A percentile compares a stretch with the other conserved stretches of the same genome.
phyloP scores from a whole-genome alignment of 192 early-diverging fungal genomes.

The Coemansia guatemalensis region DNA sequence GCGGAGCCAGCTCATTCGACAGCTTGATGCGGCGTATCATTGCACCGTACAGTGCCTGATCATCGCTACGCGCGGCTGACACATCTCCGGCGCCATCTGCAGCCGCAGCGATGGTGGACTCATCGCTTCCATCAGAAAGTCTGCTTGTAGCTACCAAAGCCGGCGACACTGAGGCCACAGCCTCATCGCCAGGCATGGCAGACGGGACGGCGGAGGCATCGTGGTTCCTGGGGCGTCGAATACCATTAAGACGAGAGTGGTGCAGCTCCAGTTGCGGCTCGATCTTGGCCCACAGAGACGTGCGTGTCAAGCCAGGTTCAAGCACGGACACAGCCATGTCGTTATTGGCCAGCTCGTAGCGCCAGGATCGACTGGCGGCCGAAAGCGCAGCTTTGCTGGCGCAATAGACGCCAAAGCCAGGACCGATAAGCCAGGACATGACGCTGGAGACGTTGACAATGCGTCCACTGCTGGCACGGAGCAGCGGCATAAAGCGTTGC shows the following conservation, averaged over 20 bases:
- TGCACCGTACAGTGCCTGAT: constrained; percentile 36
- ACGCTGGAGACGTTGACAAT: constrained; percentile 56
- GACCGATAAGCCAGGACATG: constrained; percentile 54
- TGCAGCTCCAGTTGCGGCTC: constrained; percentile 52
- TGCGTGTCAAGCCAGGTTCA: constrained; percentile 50
- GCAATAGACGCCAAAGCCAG: constrained; percentile 56
- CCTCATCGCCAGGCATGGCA: constrained; percentile 48
- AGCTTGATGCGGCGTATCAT: constrained; percentile 51
- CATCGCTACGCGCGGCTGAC: neutral
- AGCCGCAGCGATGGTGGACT: constrained; percentile 6
- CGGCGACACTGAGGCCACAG: constrained; percentile 38
- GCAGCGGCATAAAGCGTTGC: constrained; percentile 52
- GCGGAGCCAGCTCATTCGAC: constrained; percentile 44
- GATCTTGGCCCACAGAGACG: constrained; percentile 54
- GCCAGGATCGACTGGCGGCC: constrained; percentile 47
- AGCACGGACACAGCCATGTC: constrained; percentile 48
- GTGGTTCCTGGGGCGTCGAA: constrained; percentile 7
- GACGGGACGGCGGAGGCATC: constrained; percentile 4
- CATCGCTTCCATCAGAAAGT: neutral
- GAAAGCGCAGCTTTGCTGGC: constrained; percentile 56
- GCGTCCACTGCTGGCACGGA: constrained; percentile 45
- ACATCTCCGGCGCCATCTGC: neutral
- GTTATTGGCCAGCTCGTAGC: constrained; percentile 45
- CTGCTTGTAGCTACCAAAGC: neutral
- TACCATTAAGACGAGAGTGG: constrained; percentile 48